Conservation (phyloP, 805 yeast genomes). For the Candida railenensis region DNA sequence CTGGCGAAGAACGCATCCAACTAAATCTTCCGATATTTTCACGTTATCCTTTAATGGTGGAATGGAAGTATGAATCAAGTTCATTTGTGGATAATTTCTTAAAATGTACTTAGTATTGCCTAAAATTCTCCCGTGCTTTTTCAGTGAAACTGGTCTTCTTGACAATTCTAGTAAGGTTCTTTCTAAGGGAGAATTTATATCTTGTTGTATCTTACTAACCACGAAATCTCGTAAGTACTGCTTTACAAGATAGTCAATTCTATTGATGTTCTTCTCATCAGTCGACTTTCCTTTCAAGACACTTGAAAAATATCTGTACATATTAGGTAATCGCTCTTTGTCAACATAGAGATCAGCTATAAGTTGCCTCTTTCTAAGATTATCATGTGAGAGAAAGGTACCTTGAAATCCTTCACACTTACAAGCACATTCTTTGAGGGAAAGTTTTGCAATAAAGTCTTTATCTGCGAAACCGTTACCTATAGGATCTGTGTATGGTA, state of each 20-base stretch:
- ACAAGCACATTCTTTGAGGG: conserved; percentile 7
- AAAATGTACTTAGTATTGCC: background rate
- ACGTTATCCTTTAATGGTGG: background rate
- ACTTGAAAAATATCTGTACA: conserved; percentile 9
- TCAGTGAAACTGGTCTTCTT: background rate
- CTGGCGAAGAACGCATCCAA: conserved; percentile 22
- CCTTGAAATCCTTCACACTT: conserved; percentile 9
- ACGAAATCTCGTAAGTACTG: background rate
- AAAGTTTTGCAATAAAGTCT: conserved; percentile 4
- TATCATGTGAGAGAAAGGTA: conserved; percentile 16
- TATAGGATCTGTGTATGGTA: conserved; percentile 7
- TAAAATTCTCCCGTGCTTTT: background rate
- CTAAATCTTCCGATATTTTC: conserved; percentile 20
- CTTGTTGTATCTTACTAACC: background rate
- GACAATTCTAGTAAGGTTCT: background rate
- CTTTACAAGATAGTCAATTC: background rate
- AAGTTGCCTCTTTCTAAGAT: conserved; percentile 19
- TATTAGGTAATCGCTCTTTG: conserved; percentile 7
- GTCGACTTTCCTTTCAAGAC: conserved; percentile 2
- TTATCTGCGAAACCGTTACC: conserved; percentile 10
- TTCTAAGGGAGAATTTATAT: background rate
- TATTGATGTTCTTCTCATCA: background rate
- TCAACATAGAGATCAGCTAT: conserved; percentile 10
- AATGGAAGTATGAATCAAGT: background rate
- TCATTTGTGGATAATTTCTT: background rate